These are phyloP conservation scores for Stropharia rugosoannulata DNA, from an alignment of 768 basidiomycete genomes.

Conservation along the genomic window DNA sequence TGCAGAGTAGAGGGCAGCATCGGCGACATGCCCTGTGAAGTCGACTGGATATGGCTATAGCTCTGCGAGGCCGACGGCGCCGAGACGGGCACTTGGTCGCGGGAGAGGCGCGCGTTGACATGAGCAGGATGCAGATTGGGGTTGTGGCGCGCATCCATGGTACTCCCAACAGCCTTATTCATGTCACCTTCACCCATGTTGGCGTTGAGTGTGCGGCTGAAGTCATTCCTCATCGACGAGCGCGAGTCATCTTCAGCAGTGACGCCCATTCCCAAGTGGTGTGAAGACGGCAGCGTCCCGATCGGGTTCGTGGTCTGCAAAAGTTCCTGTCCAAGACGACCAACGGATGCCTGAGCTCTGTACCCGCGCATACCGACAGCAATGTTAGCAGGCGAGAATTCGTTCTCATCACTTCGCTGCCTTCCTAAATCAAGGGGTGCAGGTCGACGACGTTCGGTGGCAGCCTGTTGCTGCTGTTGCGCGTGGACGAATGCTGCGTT, in stretches of 20 bases:
- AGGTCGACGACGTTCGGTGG: conserved; percentile 28
- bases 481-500: conserved; percentile 19
- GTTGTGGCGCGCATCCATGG: conserved; percentile 11
- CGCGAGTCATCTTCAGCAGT: conserved; percentile 40
- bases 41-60: conserved; percentile 18
- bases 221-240: conserved; percentile 15
- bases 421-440: conserved; percentile 33
- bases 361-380: conserved; percentile 41
- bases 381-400: conserved; percentile 28
- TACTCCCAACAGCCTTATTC: conserved; percentile 7
- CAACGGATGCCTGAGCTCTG: conserved; percentile 34
- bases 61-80: conserved; percentile 1
- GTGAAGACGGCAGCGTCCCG: conserved; percentile 5
- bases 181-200: conserved; percentile 2
- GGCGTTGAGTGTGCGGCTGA: conserved; percentile 1
- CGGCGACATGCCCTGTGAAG: conserved; percentile 11
- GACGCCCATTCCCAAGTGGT: conserved; percentile 13
- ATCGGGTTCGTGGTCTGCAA: conserved; percentile 16
- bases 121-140: conserved; percentile 24
- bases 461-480: conserved; percentile 11
- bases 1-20: not conserved
- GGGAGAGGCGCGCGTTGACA: conserved; percentile 26
- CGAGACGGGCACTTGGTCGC: conserved; percentile 12
- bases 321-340: conserved; percentile 17
- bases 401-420: conserved; percentile 19